Conservation (phyloP, 257 asterid species). For the Solanum tarapatanum region DNA sequence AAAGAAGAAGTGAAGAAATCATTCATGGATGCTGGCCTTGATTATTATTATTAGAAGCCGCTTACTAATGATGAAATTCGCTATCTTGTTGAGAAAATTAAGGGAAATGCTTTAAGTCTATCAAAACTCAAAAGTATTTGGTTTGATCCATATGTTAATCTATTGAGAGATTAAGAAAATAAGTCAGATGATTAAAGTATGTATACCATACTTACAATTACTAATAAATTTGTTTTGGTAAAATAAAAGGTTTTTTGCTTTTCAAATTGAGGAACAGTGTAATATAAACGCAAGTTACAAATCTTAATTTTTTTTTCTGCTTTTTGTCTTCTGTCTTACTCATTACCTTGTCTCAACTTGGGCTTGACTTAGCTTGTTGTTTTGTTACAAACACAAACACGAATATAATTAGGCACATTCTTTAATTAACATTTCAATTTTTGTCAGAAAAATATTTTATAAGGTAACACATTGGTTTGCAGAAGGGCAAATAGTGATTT, state of each 20-base stretch:
- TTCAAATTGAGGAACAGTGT: not conserved
- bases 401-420: not conserved
- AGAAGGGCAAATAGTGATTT: not conserved
- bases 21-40: conserved; percentile 35
- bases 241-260: not conserved
- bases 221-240: not conserved
- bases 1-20: conserved; percentile 11
- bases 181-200: not conserved
- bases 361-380: not conserved
- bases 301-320: no score
- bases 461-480: not conserved
- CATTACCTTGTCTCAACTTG: no score
- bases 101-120: not conserved
- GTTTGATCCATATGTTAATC: not conserved
- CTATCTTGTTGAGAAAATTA: not conserved
- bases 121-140: not conserved
- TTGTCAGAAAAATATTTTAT: not conserved
- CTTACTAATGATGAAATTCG: not conserved
- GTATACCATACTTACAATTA: not conserved
- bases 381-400: not conserved
- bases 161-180: not conserved
- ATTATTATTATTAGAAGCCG: conserved; percentile 28
- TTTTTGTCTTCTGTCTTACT: no score
- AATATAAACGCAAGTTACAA: no score
- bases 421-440: not conserved